Base-by-base conservation (phyloP, 495 filamentous ascomycete species). In the Darksidea phi region DNA sequence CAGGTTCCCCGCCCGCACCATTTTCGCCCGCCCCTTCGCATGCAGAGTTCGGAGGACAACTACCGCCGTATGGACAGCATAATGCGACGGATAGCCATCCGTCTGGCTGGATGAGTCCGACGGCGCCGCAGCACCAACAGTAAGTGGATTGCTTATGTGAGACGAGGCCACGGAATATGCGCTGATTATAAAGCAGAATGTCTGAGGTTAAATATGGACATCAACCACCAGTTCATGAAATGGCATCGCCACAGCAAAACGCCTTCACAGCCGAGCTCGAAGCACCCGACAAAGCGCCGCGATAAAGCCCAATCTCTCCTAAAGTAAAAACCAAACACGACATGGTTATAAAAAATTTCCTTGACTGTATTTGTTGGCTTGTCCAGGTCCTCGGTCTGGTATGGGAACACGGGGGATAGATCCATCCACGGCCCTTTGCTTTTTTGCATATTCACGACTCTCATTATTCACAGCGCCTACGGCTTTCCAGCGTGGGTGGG, bases 71-170 rank as follows among this genome's bases (percentile, higher is more conserved):
- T 23, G 37, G 17, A 13, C 54, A 63, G 17, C 52, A 57, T 20
- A 15, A 54, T 23, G 58, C 24, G 15, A 26, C 49, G 6, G 59
- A 57, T 21, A n/a, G n/a, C 7, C 48, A 55, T 43, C 59, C 43
- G n/a, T 26, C 42, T 38, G 59, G 59, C 11, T 62, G 59, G 59
- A 24, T 25, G 13, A 56, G 59, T 25, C 59, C 57, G 20, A 57
- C 46, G 60, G 13, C 6, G 34, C 1, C 42, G 34, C 51, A 32
- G 28, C 28, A 23, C 8, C 18, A 13, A 17, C 23, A 37, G 23
- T 52, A 37, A 32, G 49, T 34, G 3, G 13, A 3, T 43, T 20
- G 3, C 41, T 43, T 4, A 43, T 43, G 41, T 43, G 41, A 43
- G 41, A 43, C 15, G 41, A 13, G 13, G 13, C 13, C 15, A 6